Percentiles rank a stretch among this genome's conserved stretches.
Conservation (phyloP, 2,329 filamentous ascomycete genomes). For the Elsinoe australis region DNA sequence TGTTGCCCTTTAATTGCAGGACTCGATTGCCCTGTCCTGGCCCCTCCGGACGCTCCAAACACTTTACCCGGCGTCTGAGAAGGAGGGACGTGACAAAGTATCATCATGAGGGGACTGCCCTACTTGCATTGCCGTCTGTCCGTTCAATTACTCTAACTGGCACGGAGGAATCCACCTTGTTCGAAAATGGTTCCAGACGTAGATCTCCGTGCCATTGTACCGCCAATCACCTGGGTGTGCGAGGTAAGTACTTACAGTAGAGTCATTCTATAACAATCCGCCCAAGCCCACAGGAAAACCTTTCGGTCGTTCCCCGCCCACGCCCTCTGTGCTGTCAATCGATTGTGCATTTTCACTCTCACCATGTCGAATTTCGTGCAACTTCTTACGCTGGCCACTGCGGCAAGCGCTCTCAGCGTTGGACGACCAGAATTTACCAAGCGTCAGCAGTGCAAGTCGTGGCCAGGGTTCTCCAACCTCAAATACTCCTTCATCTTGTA, state of each 20-base stretch:
- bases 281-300: too few species aligned
- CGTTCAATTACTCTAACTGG: constrained; percentile 13
- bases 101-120: background rate
- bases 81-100: background rate
- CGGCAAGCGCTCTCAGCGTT: background rate
- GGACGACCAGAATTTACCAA: background rate
- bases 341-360: background rate
- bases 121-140: constrained; percentile 12
- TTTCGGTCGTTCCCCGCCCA: too few species aligned
- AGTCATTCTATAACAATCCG: too few species aligned
- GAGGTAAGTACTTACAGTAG: too few species aligned
- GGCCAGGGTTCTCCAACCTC: constrained; percentile 17
- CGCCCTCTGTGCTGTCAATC: background rate
- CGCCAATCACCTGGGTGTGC: constrained; percentile 8
- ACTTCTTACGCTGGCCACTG: constrained; percentile 1
- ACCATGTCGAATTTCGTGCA: constrained; percentile 3
- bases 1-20: constrained; percentile 5
- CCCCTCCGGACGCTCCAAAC: constrained; percentile 1
- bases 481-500: constrained; percentile 26
- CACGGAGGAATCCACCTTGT: constrained; percentile 6
- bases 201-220: constrained; percentile 9
- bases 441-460: background rate
- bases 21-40: background rate
- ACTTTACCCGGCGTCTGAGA: constrained; percentile 13
- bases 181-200: constrained; percentile 14